Percentiles rank a stretch among this genome's conserved stretches.
phyloP scores from a whole-genome alignment of 805 yeast species.

The Starmerella stellata region DNA sequence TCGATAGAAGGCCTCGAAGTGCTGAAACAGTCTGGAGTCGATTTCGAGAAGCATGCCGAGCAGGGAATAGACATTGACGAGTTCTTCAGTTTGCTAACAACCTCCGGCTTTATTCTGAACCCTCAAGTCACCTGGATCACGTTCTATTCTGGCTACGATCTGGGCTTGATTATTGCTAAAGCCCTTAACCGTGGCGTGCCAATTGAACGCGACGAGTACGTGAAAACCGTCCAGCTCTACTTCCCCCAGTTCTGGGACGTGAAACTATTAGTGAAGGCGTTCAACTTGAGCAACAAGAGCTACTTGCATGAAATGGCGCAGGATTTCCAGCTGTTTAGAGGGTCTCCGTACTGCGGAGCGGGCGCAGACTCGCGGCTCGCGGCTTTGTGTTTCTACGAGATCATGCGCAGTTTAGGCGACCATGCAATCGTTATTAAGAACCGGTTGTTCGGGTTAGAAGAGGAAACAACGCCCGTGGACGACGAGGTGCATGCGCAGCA shows the following conservation, averaged over 20 bases:
- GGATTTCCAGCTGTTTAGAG: conserved; percentile 25
- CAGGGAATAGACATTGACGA: conserved; percentile 63
- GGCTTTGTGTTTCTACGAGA: conserved; percentile 28
- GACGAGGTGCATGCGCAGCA: conserved; percentile 8
- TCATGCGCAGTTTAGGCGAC: conserved; percentile 23
- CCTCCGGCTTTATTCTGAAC: conserved; percentile 69
- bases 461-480: conserved; percentile 9
- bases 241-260: conserved; percentile 77
- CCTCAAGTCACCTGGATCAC: conserved; percentile 67
- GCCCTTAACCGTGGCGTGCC: conserved; percentile 66
- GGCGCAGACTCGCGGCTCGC: conserved; percentile 31
- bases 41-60: conserved; percentile 52
- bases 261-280: conserved; percentile 31
- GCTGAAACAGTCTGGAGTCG: conserved; percentile 63
- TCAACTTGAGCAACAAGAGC: conserved; percentile 23
- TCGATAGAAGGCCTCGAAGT: conserved; percentile 70
- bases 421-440: conserved; percentile 20
- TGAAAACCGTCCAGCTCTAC: conserved; percentile 47
- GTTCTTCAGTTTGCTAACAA: conserved; percentile 69
- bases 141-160: conserved; percentile 86
- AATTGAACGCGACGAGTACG: conserved; percentile 56
- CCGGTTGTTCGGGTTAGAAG: conserved; percentile 26
- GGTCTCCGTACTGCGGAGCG: conserved; percentile 26
- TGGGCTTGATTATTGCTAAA: conserved; percentile 70
- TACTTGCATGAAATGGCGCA: conserved; percentile 27